Evolutionary conservation across 768 basidiomycete genomes (phyloP).

Genomic region (Lactarius hatsudake): DNA sequence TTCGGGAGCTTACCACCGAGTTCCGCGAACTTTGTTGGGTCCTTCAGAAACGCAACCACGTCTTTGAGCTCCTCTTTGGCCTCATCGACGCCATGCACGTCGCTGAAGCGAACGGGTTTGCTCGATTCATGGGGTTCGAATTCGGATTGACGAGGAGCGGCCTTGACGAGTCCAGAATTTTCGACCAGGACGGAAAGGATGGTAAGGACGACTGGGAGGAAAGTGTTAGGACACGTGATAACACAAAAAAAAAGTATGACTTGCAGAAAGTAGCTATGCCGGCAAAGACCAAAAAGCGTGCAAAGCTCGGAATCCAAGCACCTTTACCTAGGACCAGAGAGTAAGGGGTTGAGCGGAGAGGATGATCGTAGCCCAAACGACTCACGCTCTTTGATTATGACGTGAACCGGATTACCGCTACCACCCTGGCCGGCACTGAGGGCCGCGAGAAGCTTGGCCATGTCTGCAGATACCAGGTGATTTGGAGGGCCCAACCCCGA

Average conservation of each 20-base stretch:
- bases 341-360: slow-evolving; percentile 5
- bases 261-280: slow-evolving; percentile 63
- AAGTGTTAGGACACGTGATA: background rate
- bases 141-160: slow-evolving; percentile 73
- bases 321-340: slow-evolving; percentile 53
- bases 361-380: slow-evolving; percentile 17
- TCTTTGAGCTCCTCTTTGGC: slow-evolving; percentile 94
- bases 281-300: slow-evolving; percentile 58
- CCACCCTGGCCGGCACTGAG: slow-evolving; percentile 44
- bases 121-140: slow-evolving; percentile 83
- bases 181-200: slow-evolving; percentile 87
- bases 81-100: slow-evolving; percentile 97
- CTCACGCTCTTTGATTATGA: slow-evolving; percentile 80
- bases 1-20: slow-evolving; percentile 94
- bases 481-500: slow-evolving; percentile 10
- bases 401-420: slow-evolving; percentile 65
- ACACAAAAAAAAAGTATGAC: slow-evolving; percentile 31
- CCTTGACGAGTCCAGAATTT: slow-evolving; percentile 90
- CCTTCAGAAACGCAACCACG: slow-evolving; percentile 91
- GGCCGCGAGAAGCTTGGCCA: slow-evolving; percentile 45
- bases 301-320: slow-evolving; percentile 58
- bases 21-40: slow-evolving; percentile 84
- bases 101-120: slow-evolving; percentile 77
- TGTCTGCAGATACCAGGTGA: slow-evolving; percentile 31
- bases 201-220: slow-evolving; percentile 66